Conservation (phyloP, 75 land plant species). For the Sequoia sempervirens region DNA sequence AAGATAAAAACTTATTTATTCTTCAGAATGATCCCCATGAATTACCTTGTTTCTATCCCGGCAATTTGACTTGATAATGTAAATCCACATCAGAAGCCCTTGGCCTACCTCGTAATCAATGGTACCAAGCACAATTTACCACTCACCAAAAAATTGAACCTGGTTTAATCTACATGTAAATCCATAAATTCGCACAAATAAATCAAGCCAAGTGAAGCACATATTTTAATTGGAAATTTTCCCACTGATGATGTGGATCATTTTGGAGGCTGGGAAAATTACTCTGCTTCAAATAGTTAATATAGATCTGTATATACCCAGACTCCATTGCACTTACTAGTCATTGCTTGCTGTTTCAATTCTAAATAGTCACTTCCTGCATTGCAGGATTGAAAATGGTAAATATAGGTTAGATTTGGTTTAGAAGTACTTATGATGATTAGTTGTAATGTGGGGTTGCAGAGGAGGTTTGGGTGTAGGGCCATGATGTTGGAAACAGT, state of each 20-base stretch:
- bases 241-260: background rate
- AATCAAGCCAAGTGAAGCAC: background rate
- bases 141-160: background rate
- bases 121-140: background rate
- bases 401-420: background rate
- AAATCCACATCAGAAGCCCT: background rate
- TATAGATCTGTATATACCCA: background rate
- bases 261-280: background rate
- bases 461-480: slow-evolving; percentile 35
- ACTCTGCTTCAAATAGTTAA: background rate
- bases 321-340: too few relatives aligned
- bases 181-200: background rate
- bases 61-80: background rate
- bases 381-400: background rate
- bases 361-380: background rate
- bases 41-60: too few relatives aligned
- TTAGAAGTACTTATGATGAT: background rate
- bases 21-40: too few relatives aligned
- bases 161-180: background rate
- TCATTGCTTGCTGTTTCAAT: background rate
- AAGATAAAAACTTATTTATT: too few relatives aligned
- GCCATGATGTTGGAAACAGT: slow-evolving; percentile 51
- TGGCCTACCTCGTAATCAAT: too few relatives aligned
- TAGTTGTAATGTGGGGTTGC: slow-evolving; percentile 1
- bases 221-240: background rate